Conservation (phyloP, 2,329 filamentous ascomycete species). For the Blastomyces parvus region DNA sequence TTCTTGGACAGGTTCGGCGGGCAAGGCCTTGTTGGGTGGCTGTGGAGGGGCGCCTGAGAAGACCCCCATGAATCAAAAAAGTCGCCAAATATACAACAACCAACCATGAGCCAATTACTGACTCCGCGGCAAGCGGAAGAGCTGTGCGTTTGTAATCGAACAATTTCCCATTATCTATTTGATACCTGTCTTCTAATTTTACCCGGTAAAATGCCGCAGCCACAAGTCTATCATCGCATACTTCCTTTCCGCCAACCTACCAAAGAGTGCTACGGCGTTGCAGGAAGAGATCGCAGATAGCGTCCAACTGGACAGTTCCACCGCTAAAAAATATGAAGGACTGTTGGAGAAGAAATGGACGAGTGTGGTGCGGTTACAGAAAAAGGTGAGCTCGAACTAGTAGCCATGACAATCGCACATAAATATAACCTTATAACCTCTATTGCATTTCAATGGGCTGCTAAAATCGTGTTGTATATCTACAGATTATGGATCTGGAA, state of each 20-base stretch:
- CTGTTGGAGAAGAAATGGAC: conserved; percentile 98
- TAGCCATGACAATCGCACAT: neutral
- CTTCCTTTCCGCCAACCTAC: conserved; percentile 61
- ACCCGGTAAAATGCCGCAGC: conserved; percentile 39
- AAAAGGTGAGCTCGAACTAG: conserved; percentile 56
- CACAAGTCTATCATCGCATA: conserved; percentile 94
- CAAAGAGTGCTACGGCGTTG: conserved; percentile 59
- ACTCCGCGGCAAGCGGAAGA: conserved; percentile 67
- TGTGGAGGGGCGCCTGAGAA: conserved; percentile 9
- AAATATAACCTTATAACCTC: neutral
- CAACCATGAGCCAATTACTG: conserved; percentile 61
- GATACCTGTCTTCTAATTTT: conserved; percentile 8
- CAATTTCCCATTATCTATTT: conserved; percentile 11
- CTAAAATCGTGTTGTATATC: conserved; percentile 6
- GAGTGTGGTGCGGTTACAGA: conserved; percentile 84
- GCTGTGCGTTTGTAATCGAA: conserved; percentile 13
- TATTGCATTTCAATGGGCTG: neutral
- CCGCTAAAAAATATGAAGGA: conserved; percentile 87
- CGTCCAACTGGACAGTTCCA: conserved; percentile 63
- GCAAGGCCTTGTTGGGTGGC: conserved; percentile 6
- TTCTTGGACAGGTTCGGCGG: neutral
- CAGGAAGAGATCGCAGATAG: conserved; percentile 65
- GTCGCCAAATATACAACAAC: too few species aligned
- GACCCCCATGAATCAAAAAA: neutral
- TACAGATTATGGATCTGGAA: conserved; percentile 86